Evolutionary conservation across 139 green algal genomes (phyloP).

Genomic region (Pleodorina starrii): DNA sequence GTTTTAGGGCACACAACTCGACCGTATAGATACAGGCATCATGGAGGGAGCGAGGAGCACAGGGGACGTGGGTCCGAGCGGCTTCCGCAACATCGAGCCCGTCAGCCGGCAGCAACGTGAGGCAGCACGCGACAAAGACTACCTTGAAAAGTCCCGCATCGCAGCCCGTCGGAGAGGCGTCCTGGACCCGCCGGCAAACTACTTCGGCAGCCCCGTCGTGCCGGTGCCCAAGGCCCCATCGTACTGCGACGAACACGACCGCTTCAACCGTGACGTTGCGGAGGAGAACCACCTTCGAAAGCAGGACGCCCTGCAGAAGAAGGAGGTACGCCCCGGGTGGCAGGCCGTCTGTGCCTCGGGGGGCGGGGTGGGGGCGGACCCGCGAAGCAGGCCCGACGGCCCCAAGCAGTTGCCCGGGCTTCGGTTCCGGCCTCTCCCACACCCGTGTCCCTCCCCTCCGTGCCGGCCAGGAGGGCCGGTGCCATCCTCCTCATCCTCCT

Average conservation of each 20-base stretch:
- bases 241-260: slow-evolving; percentile 39
- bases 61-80: background rate
- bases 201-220: slow-evolving; percentile 31
- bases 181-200: background rate
- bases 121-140: slow-evolving; percentile 22
- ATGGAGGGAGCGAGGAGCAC: background rate
- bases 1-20: too few species aligned
- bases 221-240: slow-evolving; percentile 36
- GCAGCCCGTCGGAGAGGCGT: background rate
- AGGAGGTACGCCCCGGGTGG: slow-evolving; percentile 5
- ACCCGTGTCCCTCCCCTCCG: too few species aligned
- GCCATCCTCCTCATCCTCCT: too few species aligned
- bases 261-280: slow-evolving; percentile 58
- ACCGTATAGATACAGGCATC: too few species aligned
- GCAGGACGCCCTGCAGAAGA: slow-evolving; percentile 26
- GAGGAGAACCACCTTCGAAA: slow-evolving; percentile 50
- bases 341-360: too few species aligned
- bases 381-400: too few species aligned
- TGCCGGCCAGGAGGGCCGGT: too few species aligned
- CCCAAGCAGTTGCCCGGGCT: too few species aligned
- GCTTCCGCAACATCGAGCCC: slow-evolving; percentile 42
- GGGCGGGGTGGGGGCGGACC: too few species aligned
- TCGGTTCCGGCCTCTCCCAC: too few species aligned
- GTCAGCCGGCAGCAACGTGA: background rate
- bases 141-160: slow-evolving; percentile 8